Conservation (phyloP, 192 early-diverging fungal genomes). For the Allomyces javanicus region DNA sequence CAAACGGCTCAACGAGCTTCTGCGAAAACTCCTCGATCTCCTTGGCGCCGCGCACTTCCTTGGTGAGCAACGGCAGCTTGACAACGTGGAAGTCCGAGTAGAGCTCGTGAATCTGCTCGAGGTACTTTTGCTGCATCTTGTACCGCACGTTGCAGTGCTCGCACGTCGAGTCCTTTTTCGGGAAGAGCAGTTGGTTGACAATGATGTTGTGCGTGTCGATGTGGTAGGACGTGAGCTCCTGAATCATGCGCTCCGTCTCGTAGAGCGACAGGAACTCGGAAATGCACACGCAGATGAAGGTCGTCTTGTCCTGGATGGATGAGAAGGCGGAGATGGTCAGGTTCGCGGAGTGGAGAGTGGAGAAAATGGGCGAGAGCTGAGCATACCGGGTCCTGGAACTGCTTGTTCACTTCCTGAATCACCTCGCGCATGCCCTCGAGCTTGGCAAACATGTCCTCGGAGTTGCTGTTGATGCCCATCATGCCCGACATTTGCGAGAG, state of each 20-base stretch:
- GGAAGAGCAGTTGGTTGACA: constrained; percentile 94
- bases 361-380: neutral
- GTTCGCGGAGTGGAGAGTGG: neutral
- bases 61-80: constrained; percentile 83
- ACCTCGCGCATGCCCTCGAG: constrained; percentile 88
- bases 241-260: constrained; percentile 98
- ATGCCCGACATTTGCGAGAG: constrained; percentile 81
- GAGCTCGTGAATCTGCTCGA: constrained; percentile 96
- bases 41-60: constrained; percentile 88
- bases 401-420: constrained; percentile 94
- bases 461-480: constrained; percentile 68
- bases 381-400: constrained; percentile 94
- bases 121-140: constrained; percentile 98
- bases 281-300: constrained; percentile 98
- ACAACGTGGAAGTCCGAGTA: constrained; percentile 97
- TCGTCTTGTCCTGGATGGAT: constrained; percentile 62
- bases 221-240: constrained; percentile 89
- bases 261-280: constrained; percentile 98
- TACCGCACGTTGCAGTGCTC: constrained; percentile 78
- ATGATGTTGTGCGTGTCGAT: constrained; percentile 99
- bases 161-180: constrained; percentile 64
- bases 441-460: constrained; percentile 90
- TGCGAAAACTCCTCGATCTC: constrained; percentile 81
- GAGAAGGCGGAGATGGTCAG: neutral
- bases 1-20: constrained; percentile 68